These are phyloP conservation scores for Cladosporium sp. DNA, from an alignment of 2,329 filamentous ascomycete species.

Conservation along the genomic window DNA sequence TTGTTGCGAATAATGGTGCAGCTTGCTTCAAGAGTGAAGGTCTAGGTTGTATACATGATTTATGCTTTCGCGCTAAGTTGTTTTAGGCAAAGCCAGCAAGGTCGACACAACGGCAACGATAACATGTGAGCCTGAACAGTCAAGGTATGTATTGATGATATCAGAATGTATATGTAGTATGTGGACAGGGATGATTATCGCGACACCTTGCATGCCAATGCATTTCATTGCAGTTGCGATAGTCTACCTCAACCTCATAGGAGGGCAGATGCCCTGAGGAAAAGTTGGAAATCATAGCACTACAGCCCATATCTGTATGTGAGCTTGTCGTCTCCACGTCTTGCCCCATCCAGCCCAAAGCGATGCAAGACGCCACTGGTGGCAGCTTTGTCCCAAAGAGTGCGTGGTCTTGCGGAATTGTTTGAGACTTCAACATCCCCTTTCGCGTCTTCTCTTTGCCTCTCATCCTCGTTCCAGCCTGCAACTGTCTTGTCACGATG, in stretches of 20 bases:
- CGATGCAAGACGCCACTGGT: conserved; percentile 25
- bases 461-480: conserved; percentile 34
- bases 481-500: conserved; percentile 27
- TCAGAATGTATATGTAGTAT: too few species aligned
- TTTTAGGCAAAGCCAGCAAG: not conserved
- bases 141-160: too few species aligned
- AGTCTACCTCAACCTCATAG: too few species aligned
- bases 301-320: conserved; percentile 42
- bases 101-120: too few species aligned
- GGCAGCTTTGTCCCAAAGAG: conserved; percentile 14
- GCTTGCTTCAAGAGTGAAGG: too few species aligned
- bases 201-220: too few species aligned
- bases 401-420: conserved; percentile 15
- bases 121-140: too few species aligned
- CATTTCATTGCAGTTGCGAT: not conserved
- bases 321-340: conserved; percentile 43
- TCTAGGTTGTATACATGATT: not conserved
- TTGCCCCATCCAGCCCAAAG: conserved; percentile 33
- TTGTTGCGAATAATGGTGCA: too few species aligned
- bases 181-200: too few species aligned
- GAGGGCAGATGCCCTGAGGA: too few species aligned
- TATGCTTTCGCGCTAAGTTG: not conserved
- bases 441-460: conserved; percentile 34
- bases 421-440: conserved; percentile 26
- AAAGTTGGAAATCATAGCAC: not conserved